phyloP scores from a whole-genome alignment of 177 flowering plant genomes.

The Vitis hybrid region DNA sequence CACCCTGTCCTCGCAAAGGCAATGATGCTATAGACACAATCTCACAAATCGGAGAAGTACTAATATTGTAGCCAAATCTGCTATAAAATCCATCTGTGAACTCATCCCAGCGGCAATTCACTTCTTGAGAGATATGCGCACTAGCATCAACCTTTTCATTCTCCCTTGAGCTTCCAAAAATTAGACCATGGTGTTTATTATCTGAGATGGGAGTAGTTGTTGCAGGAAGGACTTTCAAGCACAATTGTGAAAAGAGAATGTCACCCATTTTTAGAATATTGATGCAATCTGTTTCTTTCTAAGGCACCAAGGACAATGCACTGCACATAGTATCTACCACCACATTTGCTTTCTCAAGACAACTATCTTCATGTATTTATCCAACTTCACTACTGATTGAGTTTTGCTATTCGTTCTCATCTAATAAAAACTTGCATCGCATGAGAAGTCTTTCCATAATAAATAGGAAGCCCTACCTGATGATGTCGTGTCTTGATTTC shows the following conservation, averaged over 20 bases:
- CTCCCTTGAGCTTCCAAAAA: slow-evolving; percentile 24
- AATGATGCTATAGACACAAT: slow-evolving; percentile 89
- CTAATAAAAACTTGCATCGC: slow-evolving; percentile 77
- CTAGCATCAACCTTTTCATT: slow-evolving; percentile 30
- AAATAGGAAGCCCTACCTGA: slow-evolving; percentile 89
- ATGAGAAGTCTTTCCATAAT: slow-evolving; percentile 87
- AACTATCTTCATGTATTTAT: slow-evolving; percentile 28
- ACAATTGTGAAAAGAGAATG: slow-evolving; percentile 88
- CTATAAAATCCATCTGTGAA: slow-evolving; percentile 32
- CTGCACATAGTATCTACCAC: slow-evolving; percentile 87
- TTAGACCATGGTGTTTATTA: slow-evolving; percentile 27
- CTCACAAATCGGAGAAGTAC: slow-evolving; percentile 31
- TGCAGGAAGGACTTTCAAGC: slow-evolving; percentile 63
- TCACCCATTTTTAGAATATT: slow-evolving; percentile 97
- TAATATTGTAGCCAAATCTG: slow-evolving; percentile 20
- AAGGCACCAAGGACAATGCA: slow-evolving; percentile 73
- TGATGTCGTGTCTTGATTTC: slow-evolving; percentile 67
- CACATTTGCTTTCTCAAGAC: slow-evolving; percentile 89
- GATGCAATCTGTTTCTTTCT: slow-evolving; percentile 88
- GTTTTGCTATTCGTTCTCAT: slow-evolving; percentile 60
- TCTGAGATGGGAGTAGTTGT: slow-evolving; percentile 37
- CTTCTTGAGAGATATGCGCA: slow-evolving; percentile 26
- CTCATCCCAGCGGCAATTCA: slow-evolving; percentile 29
- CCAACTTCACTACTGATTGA: slow-evolving; percentile 31
- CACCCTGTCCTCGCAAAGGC: slow-evolving; percentile 78